Evolutionary conservation across 768 basidiomycete species (phyloP), one percentile per base, ranked within the genome.

Genomic region (Kwoniella bestiolae): DNA sequence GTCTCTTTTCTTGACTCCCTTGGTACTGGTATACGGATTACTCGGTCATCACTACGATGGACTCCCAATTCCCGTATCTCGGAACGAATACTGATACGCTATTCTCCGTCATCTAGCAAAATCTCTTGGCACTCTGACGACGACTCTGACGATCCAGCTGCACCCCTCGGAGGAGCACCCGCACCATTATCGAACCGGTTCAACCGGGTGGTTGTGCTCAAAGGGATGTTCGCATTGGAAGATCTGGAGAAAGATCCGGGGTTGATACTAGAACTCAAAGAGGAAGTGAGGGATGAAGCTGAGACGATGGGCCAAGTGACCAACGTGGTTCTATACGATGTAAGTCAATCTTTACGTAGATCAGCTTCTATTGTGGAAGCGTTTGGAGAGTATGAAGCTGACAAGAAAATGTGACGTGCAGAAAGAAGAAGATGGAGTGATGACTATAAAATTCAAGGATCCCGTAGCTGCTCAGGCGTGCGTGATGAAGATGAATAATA

Each of bases 371-470:
- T 53, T 31, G 51, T 26, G 18, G 62, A 41, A n/a, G 72, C n/a
- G n/a, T n/a, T n/a, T n/a, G n/a, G n/a, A n/a, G n/a, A n/a, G n/a
- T n/a, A n/a, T n/a, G 11, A 11, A 38, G 50, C 60, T 53, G 32
- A 52, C 25, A 9, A 21, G 34, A 34, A n/a, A 29, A n/a, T 21
- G 5, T 64, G 56, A 11, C 11, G 58, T 65, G 45, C 82, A 99
- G 94, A 87, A 89, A 84, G 96, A 99, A 80, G 82, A 87, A 34
- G 92, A 95, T 38, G 95, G 96, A 3, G 82, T 98, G 67, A 97
- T 98, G 88, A 94, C 94, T 0, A 89, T 98, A 67, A 96, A 97
- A 73, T 99, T 97, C 84, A 88, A 88, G 63, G 94, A 97, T 74
- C 86, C 91, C 14, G 72, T 95, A n/a, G 87, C 92, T 63, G 96